These are phyloP conservation scores for Pterothamnion heteromorphum DNA, from an alignment of 31 red algal genomes.

Conservation along the genomic window DNA sequence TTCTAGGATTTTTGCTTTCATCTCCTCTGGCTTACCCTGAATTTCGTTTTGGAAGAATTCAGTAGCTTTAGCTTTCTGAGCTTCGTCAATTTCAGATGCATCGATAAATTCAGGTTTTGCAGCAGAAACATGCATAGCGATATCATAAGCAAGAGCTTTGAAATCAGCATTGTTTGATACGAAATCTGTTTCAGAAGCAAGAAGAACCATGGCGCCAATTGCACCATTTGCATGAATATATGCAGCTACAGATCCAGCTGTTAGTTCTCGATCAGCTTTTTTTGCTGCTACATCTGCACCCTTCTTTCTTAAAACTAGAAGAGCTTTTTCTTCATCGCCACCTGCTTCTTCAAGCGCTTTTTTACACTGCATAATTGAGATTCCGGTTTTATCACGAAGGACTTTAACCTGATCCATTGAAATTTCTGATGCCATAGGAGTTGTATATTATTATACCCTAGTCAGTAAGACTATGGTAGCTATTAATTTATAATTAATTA, in stretches of 20 bases:
- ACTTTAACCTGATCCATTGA: constrained; percentile 53
- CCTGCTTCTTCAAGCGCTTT: constrained; percentile 62
- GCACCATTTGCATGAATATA: constrained; percentile 36
- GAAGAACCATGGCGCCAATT: constrained; percentile 54
- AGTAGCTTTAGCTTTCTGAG: constrained; percentile 54
- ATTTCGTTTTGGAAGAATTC: not conserved
- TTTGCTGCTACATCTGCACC: constrained; percentile 63
- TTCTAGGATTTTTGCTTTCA: constrained; percentile 57
- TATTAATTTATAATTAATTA: too few relatives aligned
- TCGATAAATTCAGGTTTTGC: not conserved
- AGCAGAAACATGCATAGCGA: not conserved
- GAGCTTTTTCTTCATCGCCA: constrained; percentile 67
- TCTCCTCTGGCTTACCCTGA: not conserved
- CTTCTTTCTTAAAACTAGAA: constrained; percentile 55
- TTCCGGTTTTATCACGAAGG: constrained; percentile 53
- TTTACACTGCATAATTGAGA: constrained; percentile 54
- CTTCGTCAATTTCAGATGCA: constrained; percentile 41
- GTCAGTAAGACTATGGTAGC: too few relatives aligned
- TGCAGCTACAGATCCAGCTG: constrained; percentile 60
- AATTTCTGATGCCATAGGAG: not conserved
- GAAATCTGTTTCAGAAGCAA: constrained; percentile 78
- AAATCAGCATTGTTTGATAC: constrained; percentile 64
- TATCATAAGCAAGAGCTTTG: constrained; percentile 28
- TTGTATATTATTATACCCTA: too few relatives aligned
- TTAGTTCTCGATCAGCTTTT: constrained; percentile 59